phyloP scores from a whole-genome alignment of 257 asterid species.

The Ophiorrhiza pumila region DNA sequence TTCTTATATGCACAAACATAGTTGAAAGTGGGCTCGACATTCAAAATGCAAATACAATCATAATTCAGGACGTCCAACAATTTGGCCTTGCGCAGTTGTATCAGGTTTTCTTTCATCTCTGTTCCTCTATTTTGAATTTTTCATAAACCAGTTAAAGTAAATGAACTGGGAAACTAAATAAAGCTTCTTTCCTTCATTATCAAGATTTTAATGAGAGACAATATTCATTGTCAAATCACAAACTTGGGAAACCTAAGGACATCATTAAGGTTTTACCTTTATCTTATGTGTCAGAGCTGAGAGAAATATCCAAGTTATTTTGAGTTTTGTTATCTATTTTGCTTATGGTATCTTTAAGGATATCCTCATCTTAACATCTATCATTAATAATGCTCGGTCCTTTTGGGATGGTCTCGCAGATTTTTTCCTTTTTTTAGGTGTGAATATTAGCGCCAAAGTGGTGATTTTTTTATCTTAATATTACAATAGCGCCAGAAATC shows the following conservation, averaged over 20 bases:
- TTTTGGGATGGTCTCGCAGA: not conserved
- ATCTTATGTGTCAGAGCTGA: not conserved
- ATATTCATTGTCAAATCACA: not conserved
- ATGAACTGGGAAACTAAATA: not conserved
- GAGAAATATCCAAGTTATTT: no score
- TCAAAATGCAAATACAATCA: constrained; percentile 91
- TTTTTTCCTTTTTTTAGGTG: not conserved
- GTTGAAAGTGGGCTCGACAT: constrained; percentile 99
- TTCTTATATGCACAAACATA: constrained; percentile 92
- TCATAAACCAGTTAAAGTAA: not conserved
- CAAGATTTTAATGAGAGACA: not conserved
- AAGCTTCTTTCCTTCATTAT: not conserved
- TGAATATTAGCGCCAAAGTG: not conserved
- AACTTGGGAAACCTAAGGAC: not conserved
- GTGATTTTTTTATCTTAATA: not conserved
- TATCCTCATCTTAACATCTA: not conserved
- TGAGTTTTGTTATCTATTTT: not conserved
- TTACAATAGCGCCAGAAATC: not conserved
- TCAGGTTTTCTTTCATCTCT: constrained; percentile 54
- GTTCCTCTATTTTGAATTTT: constrained; percentile 1
- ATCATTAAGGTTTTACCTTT: not conserved
- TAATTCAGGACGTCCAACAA: constrained; percentile 92
- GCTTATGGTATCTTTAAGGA: not conserved
- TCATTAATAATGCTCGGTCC: not conserved
- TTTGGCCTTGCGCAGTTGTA: constrained; percentile 97